These are phyloP conservation scores for Setomelanomma holmii DNA, from an alignment of 2,329 filamentous ascomycete genomes.

Conservation along the genomic window DNA sequence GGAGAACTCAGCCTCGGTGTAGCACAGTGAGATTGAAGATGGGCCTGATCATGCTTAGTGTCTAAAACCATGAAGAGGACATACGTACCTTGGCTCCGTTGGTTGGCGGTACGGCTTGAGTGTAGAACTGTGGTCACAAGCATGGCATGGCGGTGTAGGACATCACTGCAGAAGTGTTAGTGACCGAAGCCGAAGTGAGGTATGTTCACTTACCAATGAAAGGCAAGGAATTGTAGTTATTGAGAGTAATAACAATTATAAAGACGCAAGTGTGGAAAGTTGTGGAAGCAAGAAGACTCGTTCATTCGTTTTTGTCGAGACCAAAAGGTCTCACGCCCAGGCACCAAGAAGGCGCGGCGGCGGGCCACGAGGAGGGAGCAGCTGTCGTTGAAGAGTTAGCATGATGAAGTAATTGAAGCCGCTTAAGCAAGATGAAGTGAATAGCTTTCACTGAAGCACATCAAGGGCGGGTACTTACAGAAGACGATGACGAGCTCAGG, in stretches of 20 bases:
- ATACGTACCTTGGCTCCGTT: not conserved
- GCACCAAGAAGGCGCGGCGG: not conserved
- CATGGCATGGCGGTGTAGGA: not conserved
- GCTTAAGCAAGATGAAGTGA: not conserved
- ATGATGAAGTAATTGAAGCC: not conserved
- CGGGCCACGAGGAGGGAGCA: not conserved
- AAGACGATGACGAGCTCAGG: not conserved
- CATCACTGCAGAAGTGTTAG: not conserved
- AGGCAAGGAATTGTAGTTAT: not conserved
- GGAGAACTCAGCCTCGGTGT: not conserved
- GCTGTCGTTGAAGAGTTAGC: not conserved
- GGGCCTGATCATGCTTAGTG: not conserved
- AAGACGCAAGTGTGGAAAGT: not conserved
- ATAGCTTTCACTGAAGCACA: not conserved
- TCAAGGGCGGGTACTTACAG: not conserved
- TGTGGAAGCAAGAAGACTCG: not conserved
- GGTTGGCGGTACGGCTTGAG: not conserved
- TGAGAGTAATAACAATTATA: not conserved
- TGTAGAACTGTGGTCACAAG: not conserved
- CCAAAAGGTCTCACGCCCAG: not conserved
- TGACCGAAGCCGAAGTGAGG: not conserved
- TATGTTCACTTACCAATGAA: not conserved
- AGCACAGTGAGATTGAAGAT: not conserved
- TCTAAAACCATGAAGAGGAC: not conserved
- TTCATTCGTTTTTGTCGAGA: not conserved